phyloP scores from a whole-genome alignment of 2,329 filamentous ascomycete genomes.

The Curvularia sp. region DNA sequence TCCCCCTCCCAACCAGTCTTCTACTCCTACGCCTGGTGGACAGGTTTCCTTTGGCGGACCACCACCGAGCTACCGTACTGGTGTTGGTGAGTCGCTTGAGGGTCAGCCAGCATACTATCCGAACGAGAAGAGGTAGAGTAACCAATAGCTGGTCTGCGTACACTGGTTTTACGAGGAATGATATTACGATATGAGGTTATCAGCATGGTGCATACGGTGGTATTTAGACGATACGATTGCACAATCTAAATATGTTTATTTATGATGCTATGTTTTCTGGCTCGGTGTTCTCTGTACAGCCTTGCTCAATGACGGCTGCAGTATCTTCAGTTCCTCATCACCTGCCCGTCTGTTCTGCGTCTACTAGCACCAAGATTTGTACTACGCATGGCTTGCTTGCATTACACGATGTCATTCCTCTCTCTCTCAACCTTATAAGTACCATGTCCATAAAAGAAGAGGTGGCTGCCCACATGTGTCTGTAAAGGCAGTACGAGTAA shows the following conservation, averaged over 20 bases:
- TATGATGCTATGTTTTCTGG: neutral
- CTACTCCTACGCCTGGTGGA: conserved; percentile 31
- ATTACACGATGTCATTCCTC: too few relatives aligned
- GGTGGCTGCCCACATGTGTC: too few relatives aligned
- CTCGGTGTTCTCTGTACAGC: neutral
- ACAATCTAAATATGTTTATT: neutral
- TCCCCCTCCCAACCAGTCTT: conserved; percentile 35
- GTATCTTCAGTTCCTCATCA: too few relatives aligned
- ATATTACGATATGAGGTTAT: conserved; percentile 25
- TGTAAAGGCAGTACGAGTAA: too few relatives aligned
- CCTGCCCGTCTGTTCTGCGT: too few relatives aligned
- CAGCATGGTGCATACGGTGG: neutral
- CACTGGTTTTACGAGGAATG: conserved; percentile 29
- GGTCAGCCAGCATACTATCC: conserved; percentile 47
- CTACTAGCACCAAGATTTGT: too few relatives aligned
- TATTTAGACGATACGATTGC: neutral
- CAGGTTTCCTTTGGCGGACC: conserved; percentile 48
- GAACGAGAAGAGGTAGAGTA: conserved; percentile 41
- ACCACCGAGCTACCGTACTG: conserved; percentile 45
- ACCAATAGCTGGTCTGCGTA: neutral
- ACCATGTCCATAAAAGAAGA: too few relatives aligned
- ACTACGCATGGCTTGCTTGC: too few relatives aligned
- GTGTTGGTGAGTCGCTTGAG: conserved; percentile 48
- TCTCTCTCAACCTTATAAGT: too few relatives aligned
- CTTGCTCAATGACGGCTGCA: too few relatives aligned